Evolutionary conservation across 768 basidiomycete species (phyloP).

Genomic region (Suillus tomentosus): DNA sequence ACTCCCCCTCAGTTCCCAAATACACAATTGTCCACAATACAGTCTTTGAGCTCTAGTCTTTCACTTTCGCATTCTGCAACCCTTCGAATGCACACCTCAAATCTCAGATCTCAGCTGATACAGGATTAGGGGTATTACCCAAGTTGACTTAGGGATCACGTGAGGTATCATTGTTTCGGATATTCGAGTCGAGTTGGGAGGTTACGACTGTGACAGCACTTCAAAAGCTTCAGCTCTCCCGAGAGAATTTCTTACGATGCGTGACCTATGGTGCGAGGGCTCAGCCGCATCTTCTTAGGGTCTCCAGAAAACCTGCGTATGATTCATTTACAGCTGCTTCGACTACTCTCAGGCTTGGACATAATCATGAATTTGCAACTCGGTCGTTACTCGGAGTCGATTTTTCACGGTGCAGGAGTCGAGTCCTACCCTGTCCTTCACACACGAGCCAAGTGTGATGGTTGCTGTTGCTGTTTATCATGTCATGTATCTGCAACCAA

Average conservation of each 20-base stretch:
- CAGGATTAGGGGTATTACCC: neutral
- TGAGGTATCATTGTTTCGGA: too few relatives aligned
- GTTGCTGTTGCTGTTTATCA: neutral
- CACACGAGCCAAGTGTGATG: neutral
- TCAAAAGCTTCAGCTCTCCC: neutral
- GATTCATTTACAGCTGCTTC: neutral
- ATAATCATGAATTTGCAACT: neutral
- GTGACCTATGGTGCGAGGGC: neutral
- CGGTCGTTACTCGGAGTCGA: too few relatives aligned
- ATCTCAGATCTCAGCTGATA: neutral
- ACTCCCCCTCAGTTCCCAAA: neutral
- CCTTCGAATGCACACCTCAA: too few relatives aligned
- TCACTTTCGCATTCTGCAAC: too few relatives aligned
- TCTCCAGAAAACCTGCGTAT: neutral
- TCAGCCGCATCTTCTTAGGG: neutral
- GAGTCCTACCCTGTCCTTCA: neutral
- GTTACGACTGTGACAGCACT: neutral
- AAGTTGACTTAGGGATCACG: too few relatives aligned
- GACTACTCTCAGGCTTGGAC: too few relatives aligned
- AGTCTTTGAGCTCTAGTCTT: too few relatives aligned
- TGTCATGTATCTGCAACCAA: neutral
- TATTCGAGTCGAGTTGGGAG: too few relatives aligned
- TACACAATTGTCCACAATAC: too few relatives aligned
- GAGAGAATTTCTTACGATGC: neutral
- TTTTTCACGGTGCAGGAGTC: neutral